Percentiles rank a stretch among this genome's conserved stretches.
phyloP scores from a whole-genome alignment of 352 stramenopile genomes.

The Phytophthora chlamydospora region DNA sequence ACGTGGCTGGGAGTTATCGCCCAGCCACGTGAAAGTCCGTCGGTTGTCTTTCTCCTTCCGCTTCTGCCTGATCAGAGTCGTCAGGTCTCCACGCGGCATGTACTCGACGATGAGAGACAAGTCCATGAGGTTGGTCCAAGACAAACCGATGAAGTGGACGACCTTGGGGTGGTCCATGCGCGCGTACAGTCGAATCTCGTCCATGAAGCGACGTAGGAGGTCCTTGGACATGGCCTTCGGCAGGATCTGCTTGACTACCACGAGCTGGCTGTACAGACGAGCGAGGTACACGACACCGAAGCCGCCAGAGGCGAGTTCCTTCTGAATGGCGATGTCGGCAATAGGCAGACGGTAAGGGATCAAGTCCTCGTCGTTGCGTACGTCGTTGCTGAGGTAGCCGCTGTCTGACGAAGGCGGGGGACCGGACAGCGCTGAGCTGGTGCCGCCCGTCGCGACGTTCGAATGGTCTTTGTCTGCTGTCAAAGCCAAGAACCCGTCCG shows the following conservation, averaged over 20 bases:
- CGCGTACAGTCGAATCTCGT: conserved; percentile 49
- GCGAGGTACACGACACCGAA: conserved; percentile 65
- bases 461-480: conserved; percentile 11
- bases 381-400: conserved; percentile 61
- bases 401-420: conserved; percentile 24
- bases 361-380: conserved; percentile 66
- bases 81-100: conserved; percentile 50
- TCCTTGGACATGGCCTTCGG: conserved; percentile 41
- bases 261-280: conserved; percentile 31
- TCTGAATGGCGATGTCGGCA: conserved; percentile 46
- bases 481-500: conserved; percentile 12
- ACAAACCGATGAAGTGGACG: conserved; percentile 49
- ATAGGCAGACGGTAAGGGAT: conserved; percentile 56
- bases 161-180: conserved; percentile 49
- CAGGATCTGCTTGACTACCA: conserved; percentile 58
- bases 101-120: conserved; percentile 53
- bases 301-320: conserved; percentile 51
- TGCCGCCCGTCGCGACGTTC: conserved; percentile 8
- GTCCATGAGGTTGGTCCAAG: conserved; percentile 59
- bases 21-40: conserved; percentile 35
- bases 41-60: conserved; percentile 37
- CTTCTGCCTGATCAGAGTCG: conserved; percentile 35
- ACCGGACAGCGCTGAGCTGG: conserved; percentile 12
- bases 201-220: conserved; percentile 44
- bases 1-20: conserved; percentile 22